A percentile compares a stretch with the other conserved stretches of the same genome.
phyloP scores from a whole-genome alignment of 306 rosid genomes.

The Vigna angularis region DNA sequence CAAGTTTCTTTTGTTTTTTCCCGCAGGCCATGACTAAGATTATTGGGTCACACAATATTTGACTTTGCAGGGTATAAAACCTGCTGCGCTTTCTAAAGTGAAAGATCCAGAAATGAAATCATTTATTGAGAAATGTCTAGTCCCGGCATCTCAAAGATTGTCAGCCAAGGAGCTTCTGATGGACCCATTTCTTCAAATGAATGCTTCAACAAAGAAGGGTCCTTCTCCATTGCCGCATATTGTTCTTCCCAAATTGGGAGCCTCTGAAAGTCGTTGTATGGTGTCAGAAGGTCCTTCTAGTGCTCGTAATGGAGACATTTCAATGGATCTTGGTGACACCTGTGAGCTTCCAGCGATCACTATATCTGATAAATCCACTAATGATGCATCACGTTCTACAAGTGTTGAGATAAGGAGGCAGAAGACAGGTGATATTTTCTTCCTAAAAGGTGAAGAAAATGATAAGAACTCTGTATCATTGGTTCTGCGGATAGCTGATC shows the following conservation, averaged over 20 bases:
- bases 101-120: slow-evolving; percentile 5
- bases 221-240: slow-evolving; percentile 1
- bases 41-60: neutral
- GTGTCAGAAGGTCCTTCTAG: slow-evolving; percentile 28
- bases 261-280: neutral
- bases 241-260: slow-evolving; percentile 13
- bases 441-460: slow-evolving; percentile 14
- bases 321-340: slow-evolving; percentile 42
- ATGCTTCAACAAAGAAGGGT: neutral
- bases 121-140: slow-evolving; percentile 21
- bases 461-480: slow-evolving; percentile 1
- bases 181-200: slow-evolving; percentile 9
- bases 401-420: slow-evolving; percentile 50
- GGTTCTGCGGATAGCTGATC: slow-evolving; percentile 8
- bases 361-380: slow-evolving; percentile 30
- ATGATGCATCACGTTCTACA: slow-evolving; percentile 22
- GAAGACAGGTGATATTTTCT: slow-evolving; percentile 44
- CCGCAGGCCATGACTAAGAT: neutral
- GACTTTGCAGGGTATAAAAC: slow-evolving; percentile 5
- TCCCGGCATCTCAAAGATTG: slow-evolving; percentile 19
- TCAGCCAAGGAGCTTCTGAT: slow-evolving; percentile 23
- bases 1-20: neutral
- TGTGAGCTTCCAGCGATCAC: slow-evolving; percentile 42
- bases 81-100: neutral
- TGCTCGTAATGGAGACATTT: slow-evolving; percentile 34